Percentiles rank a stretch among this genome's conserved stretches.
phyloP scores from a whole-genome alignment of 2,329 filamentous ascomycete species.

The Fusarium sp. region DNA sequence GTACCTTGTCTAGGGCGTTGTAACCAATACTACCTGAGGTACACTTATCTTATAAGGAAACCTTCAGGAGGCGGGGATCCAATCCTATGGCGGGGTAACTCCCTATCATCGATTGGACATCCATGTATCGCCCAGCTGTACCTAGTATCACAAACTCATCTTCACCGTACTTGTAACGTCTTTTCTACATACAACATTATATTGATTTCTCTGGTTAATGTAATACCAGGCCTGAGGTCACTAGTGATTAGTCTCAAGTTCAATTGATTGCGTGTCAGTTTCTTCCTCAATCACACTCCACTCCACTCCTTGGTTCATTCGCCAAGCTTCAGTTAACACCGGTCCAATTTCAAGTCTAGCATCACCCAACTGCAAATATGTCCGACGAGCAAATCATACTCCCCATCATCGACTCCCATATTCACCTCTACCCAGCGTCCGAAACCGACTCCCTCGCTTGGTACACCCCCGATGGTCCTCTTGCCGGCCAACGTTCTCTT shows the following conservation, averaged over 20 bases:
- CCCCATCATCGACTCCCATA: slow-evolving; percentile 87
- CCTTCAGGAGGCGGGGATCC: slow-evolving; percentile 9
- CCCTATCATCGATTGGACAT: slow-evolving; percentile 13
- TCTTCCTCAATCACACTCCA: not conserved
- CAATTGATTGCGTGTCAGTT: not conserved
- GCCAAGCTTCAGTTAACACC: not conserved
- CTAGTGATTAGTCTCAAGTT: not conserved
- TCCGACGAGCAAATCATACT: slow-evolving; percentile 56
- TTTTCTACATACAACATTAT: slow-evolving; percentile 5
- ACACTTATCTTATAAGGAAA: no score
- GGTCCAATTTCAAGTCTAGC: not conserved
- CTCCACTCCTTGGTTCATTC: not conserved
- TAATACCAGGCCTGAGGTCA: not conserved
- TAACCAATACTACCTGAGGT: no score
- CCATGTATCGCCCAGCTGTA: not conserved
- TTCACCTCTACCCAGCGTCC: slow-evolving; percentile 83
- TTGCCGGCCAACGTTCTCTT: slow-evolving; percentile 74
- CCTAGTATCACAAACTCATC: not conserved
- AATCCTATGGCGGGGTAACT: slow-evolving; percentile 38
- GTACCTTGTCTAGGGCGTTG: no score
- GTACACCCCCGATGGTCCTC: slow-evolving; percentile 69
- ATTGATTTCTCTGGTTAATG: not conserved
- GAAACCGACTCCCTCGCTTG: slow-evolving; percentile 77
- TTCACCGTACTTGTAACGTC: slow-evolving; percentile 32
- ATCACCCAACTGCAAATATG: slow-evolving; percentile 44